phyloP scores from a whole-genome alignment of 2,329 filamentous ascomycete species.

The Eutypella sp. region DNA sequence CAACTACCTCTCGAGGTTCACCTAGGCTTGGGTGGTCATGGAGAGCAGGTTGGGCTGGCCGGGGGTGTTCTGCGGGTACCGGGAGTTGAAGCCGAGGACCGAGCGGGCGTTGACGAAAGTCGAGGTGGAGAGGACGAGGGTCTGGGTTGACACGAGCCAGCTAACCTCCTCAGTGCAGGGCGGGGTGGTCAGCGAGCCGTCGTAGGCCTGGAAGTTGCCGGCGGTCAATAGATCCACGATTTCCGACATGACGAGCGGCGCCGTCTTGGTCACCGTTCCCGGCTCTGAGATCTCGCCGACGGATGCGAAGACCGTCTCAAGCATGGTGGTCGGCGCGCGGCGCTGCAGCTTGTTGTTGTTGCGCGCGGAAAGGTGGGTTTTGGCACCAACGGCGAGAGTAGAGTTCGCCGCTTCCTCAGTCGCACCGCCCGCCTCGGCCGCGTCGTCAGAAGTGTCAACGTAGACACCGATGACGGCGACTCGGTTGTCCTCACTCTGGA shows the following conservation, averaged over 20 bases:
- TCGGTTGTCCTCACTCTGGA: slow-evolving; percentile 36
- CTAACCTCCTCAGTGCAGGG: slow-evolving; percentile 43
- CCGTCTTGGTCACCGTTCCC: slow-evolving; percentile 35
- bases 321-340: slow-evolving; percentile 31
- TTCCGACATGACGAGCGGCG: slow-evolving; percentile 39
- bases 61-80: slow-evolving; percentile 39
- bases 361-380: slow-evolving; percentile 37
- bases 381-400: slow-evolving; percentile 20
- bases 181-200: slow-evolving; percentile 45
- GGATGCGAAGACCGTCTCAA: slow-evolving; percentile 42
- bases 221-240: slow-evolving; percentile 32
- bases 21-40: background rate
- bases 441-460: slow-evolving; percentile 32
- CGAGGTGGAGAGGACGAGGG: slow-evolving; percentile 31
- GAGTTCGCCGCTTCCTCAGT: slow-evolving; percentile 9
- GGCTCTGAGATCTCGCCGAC: slow-evolving; percentile 37
- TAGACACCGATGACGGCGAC: slow-evolving; percentile 41
- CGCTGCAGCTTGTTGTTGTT: slow-evolving; percentile 35
- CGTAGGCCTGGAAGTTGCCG: slow-evolving; percentile 37
- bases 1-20: too few relatives aligned
- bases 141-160: slow-evolving; percentile 43
- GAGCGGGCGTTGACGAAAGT: slow-evolving; percentile 35
- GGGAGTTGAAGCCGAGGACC: slow-evolving; percentile 44
- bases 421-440: slow-evolving; percentile 9
- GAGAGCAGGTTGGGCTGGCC: slow-evolving; percentile 34